Percentiles rank a stretch among this genome's conserved stretches.
These are phyloP conservation scores for Xerocomellus amylosporus DNA, from an alignment of 768 basidiomycete species.

Conservation along the genomic window DNA sequence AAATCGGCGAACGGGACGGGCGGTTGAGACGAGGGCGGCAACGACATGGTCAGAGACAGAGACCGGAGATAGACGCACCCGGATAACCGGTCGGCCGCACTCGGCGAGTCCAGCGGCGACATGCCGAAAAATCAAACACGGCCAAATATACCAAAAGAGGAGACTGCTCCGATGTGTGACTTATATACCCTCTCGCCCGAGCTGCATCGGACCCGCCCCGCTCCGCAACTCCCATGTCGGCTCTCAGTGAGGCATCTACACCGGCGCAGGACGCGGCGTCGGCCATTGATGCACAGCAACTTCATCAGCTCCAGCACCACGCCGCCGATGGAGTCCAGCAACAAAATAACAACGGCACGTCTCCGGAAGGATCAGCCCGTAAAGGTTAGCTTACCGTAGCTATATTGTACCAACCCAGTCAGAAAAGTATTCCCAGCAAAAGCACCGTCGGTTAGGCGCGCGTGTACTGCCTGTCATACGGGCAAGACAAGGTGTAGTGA, in stretches of 20 bases:
- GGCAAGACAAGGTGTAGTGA: conserved; percentile 85
- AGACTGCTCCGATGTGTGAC: conserved; percentile 30
- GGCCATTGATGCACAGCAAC: conserved; percentile 57
- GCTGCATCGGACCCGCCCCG: conserved; percentile 29
- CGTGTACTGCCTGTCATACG: conserved; percentile 77
- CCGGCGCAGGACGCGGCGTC: conserved; percentile 63
- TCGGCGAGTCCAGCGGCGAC: conserved; percentile 7
- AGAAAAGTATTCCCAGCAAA: conserved; percentile 49
- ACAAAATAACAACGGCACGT: conserved; percentile 30
- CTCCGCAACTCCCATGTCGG: conserved; percentile 66
- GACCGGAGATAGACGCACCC: conserved; percentile 17
- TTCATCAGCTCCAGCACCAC: conserved; percentile 41
- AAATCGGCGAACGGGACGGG: conserved; percentile 66
- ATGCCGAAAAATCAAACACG: conserved; percentile 25
- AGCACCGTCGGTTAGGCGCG: conserved; percentile 76
- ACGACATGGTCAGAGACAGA: conserved; percentile 26
- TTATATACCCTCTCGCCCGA: conserved; percentile 30
- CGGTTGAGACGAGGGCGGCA: conserved; percentile 37
- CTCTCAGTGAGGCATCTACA: conserved; percentile 66
- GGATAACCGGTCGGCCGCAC: conserved; percentile 20
- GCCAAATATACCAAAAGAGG: conserved; percentile 26
- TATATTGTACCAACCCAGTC: conserved; percentile 8
- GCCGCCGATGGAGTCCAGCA: conserved; percentile 37
- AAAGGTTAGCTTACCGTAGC: conserved; percentile 52
- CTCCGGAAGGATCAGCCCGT: conserved; percentile 38